A percentile compares a stretch with the other conserved stretches of the same genome.
Conservation (phyloP, 768 basidiomycete genomes). For the Trametes villosa region DNA sequence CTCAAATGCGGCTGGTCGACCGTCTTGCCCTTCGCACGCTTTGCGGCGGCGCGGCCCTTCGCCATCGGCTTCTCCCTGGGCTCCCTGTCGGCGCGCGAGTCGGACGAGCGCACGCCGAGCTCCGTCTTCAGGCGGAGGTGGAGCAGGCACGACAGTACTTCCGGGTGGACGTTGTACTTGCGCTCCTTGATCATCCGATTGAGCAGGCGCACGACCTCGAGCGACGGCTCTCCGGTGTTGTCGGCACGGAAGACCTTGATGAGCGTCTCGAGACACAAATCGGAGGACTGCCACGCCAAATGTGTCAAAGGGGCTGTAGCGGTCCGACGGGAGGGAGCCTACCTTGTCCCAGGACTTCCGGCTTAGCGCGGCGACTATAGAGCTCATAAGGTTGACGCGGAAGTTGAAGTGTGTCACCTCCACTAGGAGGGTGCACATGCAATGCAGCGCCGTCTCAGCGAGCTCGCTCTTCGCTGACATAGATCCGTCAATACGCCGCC, state of each 20-base stretch:
- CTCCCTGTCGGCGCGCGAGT: slow-evolving; percentile 64
- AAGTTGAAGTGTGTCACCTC: slow-evolving; percentile 98
- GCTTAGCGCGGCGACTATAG: slow-evolving; percentile 81
- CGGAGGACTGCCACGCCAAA: slow-evolving; percentile 63
- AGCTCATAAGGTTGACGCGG: slow-evolving; percentile 87
- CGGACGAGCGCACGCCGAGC: slow-evolving; percentile 77
- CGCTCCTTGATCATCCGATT: slow-evolving; percentile 97
- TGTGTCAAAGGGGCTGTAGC: slow-evolving; percentile 16
- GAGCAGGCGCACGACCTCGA: slow-evolving; percentile 87
- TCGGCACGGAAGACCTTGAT: slow-evolving; percentile 85
- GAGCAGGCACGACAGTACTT: slow-evolving; percentile 82
- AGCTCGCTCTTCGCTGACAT: slow-evolving; percentile 64
- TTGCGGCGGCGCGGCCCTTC: slow-evolving; percentile 49
- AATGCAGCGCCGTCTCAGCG: slow-evolving; percentile 71
- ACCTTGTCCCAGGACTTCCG: slow-evolving; percentile 90
- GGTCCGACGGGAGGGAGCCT: slow-evolving; percentile 32
- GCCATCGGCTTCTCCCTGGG: slow-evolving; percentile 42
- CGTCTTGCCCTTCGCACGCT: slow-evolving; percentile 59
- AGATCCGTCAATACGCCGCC: slow-evolving; percentile 15
- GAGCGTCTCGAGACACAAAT: slow-evolving; percentile 81
- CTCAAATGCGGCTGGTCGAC: slow-evolving; percentile 76
- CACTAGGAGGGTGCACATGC: slow-evolving; percentile 83
- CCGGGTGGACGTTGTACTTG: slow-evolving; percentile 87
- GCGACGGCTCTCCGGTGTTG: slow-evolving; percentile 76
- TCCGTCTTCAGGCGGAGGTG: slow-evolving; percentile 88